Conservation (phyloP, 1,139 yeast species). For the Taphrina wiesneri region DNA sequence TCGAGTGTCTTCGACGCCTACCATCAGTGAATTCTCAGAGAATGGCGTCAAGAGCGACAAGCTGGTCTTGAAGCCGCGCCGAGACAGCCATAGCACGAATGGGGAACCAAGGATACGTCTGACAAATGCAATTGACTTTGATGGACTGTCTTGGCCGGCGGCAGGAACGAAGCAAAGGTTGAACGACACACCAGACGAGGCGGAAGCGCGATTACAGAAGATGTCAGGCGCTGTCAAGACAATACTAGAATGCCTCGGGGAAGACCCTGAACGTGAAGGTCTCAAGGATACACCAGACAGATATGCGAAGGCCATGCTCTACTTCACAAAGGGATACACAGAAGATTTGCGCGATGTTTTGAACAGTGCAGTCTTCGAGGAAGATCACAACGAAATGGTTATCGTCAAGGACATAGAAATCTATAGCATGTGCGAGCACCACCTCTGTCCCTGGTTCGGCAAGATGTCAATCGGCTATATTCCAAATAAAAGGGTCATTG, state of each 20-base stretch:
- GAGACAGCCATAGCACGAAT: conserved; percentile 22
- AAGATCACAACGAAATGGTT: conserved; percentile 98
- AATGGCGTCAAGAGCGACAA: conserved; percentile 15
- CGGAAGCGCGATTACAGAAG: conserved; percentile 50
- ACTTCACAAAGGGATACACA: conserved; percentile 93
- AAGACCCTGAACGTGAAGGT: conserved; percentile 86
- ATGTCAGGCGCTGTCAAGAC: conserved; percentile 85
- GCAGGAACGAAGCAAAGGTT: conserved; percentile 19
- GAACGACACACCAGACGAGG: conserved; percentile 8
- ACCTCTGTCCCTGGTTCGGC: conserved; percentile 94
- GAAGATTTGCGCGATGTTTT: conserved; percentile 88
- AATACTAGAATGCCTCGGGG: conserved; percentile 83
- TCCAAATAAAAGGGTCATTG: conserved; percentile 92
- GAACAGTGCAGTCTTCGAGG: conserved; percentile 93
- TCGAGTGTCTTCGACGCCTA: conserved; percentile 12
- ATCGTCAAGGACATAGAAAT: conserved; percentile 93
- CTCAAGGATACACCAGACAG: conserved; percentile 90
- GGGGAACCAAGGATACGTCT: conserved; percentile 24
- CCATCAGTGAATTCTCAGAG: conserved; percentile 16
- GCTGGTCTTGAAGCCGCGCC: conserved; percentile 23
- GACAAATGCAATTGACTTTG: conserved; percentile 29
- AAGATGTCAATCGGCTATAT: conserved; percentile 70
- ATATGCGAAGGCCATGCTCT: conserved; percentile 94
- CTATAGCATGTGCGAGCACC: conserved; percentile 93
- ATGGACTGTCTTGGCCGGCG: conserved; percentile 35